Evolutionary conservation across 2,329 filamentous ascomycete genomes (phyloP).

Genomic region (Pseudocercospora crystallina): DNA sequence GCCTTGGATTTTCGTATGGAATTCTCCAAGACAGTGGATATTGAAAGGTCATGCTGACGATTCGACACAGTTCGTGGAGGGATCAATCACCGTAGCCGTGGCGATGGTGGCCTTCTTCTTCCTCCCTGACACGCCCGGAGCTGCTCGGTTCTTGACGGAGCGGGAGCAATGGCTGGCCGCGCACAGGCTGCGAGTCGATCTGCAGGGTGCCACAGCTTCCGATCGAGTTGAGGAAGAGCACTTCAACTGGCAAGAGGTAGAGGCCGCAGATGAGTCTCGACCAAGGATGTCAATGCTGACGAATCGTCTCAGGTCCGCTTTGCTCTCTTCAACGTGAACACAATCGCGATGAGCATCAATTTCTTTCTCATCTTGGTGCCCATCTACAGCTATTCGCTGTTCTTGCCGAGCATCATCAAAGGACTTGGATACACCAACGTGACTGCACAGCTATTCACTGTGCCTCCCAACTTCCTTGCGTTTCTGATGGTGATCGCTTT

Average conservation of each 20-base stretch:
- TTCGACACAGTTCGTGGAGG: conserved; percentile 34
- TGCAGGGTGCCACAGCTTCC: conserved; percentile 29
- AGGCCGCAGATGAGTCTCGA: too few relatives aligned
- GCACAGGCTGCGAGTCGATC: conserved; percentile 33
- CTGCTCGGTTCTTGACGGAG: conserved; percentile 41
- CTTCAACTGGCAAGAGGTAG: conserved; percentile 36
- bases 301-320: conserved; percentile 30
- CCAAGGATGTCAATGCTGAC: too few relatives aligned
- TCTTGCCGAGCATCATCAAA: conserved; percentile 47
- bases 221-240: conserved; percentile 34
- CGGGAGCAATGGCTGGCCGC: conserved; percentile 34
- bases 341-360: conserved; percentile 33
- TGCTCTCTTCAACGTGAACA: conserved; percentile 38
- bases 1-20: conserved; percentile 35
- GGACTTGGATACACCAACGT: conserved; percentile 44
- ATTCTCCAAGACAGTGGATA: too few relatives aligned
- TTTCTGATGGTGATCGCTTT: conserved; percentile 30
- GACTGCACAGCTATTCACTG: conserved; percentile 41
- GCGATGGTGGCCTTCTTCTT: conserved; percentile 56
- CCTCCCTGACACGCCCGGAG: conserved; percentile 53
- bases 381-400: conserved; percentile 48
- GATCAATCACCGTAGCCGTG: conserved; percentile 57
- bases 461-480: conserved; percentile 39
- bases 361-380: conserved; percentile 37
- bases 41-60: too few relatives aligned